Conservation (phyloP, 495 filamentous ascomycete genomes). For the Aspergillus homomorphus region DNA sequence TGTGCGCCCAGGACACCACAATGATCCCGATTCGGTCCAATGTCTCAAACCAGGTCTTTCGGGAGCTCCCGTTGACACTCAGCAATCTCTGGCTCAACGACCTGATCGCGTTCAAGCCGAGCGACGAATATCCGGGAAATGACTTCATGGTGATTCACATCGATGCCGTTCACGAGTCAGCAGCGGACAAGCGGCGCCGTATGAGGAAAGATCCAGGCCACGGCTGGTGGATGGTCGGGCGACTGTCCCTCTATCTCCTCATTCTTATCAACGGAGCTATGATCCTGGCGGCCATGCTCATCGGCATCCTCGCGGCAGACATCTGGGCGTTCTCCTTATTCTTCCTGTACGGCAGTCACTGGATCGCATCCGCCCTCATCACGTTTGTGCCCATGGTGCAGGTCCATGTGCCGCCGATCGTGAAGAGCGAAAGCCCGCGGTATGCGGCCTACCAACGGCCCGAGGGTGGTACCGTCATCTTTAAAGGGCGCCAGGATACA, state of each 20-base stretch:
- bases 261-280: conserved; percentile 24
- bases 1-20: conserved; percentile 27
- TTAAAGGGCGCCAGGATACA: conserved; percentile 27
- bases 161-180: conserved; percentile 10
- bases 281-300: conserved; percentile 22
- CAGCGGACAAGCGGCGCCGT: neutral
- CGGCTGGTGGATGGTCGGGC: conserved; percentile 11
- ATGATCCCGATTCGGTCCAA: conserved; percentile 27
- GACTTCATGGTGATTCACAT: conserved; percentile 26
- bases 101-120: conserved; percentile 23
- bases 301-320: conserved; percentile 24
- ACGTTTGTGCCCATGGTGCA: conserved; percentile 23
- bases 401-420: conserved; percentile 16
- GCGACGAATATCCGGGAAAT: conserved; percentile 19
- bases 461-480: conserved; percentile 32
- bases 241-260: conserved; percentile 18
- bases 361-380: conserved; percentile 22
- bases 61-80: conserved; percentile 25
- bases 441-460: conserved; percentile 29
- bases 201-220: conserved; percentile 9
- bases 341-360: conserved; percentile 26
- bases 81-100: conserved; percentile 28
- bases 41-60: conserved; percentile 19
- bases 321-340: conserved; percentile 29
- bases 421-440: conserved; percentile 1